Base-by-base conservation (phyloP, 306 rosid genomes). In the Prinsepia uniflora region DNA sequence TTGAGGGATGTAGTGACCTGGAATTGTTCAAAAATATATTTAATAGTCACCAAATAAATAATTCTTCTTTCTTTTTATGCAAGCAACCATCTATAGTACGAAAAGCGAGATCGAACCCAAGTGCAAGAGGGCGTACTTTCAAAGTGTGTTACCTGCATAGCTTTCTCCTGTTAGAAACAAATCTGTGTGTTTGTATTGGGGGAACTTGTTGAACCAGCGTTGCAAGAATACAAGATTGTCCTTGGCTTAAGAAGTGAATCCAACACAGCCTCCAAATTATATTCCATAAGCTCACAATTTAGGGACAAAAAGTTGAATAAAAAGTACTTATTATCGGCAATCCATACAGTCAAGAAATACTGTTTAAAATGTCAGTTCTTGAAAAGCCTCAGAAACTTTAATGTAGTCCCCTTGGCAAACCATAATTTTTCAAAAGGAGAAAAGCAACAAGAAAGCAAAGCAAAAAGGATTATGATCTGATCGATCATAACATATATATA, bases 1-100 rank as follows among this genome's bases (percentile, higher is more conserved):
- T 81, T 86, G 96, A 71, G 96, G 96, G 80, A 86, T 88, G 79
- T 89, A 89, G 68, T 89, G 96, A n/a, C 96, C 96, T 89, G 50
- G 73, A 24, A 78, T 72, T 69, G 4, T 30, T 30, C 36, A 42
- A 79, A 9, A 42, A 52, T 22, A 54, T 30, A 30, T 30, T 30
- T 30, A 30, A 30, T 30, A 30, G 40, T 7, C 67, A 42, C 0
- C 3, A 17, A 6, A 34, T 6, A 68, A 34, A 19, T 45, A 30
- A 30, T 1, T 30, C 36, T 30, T 30, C 4, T 30, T 2, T 30
- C 36, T 30, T 30, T 30, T 30, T 30, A 2, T 30, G 36, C 36
- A 30, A 30, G 36, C 36, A 30, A 1, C 36, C 36, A 30, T 30
- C 36, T 30, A 30, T 1, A 30, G 4, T 30, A 3, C 36, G 36